Base-by-base conservation (phyloP, 805 yeast species). In the Pichia thaimueangensis region DNA sequence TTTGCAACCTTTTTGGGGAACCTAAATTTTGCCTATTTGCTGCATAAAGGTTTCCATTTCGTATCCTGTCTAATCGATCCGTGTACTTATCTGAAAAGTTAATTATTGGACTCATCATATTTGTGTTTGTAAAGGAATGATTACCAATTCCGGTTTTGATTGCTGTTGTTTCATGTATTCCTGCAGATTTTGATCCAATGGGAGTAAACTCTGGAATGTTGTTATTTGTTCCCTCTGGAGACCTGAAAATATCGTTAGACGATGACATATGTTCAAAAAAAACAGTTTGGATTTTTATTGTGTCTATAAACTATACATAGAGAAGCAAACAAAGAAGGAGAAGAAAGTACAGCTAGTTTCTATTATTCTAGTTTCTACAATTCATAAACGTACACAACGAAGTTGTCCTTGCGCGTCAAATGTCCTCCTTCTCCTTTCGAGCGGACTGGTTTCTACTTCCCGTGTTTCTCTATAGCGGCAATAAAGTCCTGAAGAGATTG, bases 401-500 rank as follows among this genome's bases (percentile, higher is more conserved):
- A n/a, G n/a, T n/a, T n/a, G n/a, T n/a, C n/a, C n/a, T n/a, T n/a
- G n/a, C n/a, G n/a, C n/a, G n/a, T n/a, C n/a, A n/a, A n/a, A n/a
- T n/a, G n/a, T n/a, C n/a, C n/a, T n/a, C n/a, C n/a, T n/a, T n/a
- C n/a, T n/a, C n/a, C n/a, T n/a, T n/a, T n/a, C n/a, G n/a, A n/a
- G n/a, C n/a, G n/a, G n/a, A n/a, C n/a, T n/a, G n/a, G n/a, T n/a
- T n/a, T n/a, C n/a, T n/a, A n/a, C n/a, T n/a, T n/a, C n/a, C n/a
- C n/a, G 33, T 42, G 43, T 17, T 42, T 45, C 13, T 52, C 44
- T 29, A 68, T 63, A 17, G 68, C 67, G 6, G 45, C 46, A n/a
- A 70, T 71, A 56, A 87, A 86, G 6, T 54, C 58, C 12, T 73
- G 67, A 31, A 93, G 67, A 0, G 89, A 76, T 35, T 57, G 43